These are phyloP conservation scores for Lipomyces yamanashiensis DNA, from an alignment of 805 yeast species.

Conservation along the genomic window DNA sequence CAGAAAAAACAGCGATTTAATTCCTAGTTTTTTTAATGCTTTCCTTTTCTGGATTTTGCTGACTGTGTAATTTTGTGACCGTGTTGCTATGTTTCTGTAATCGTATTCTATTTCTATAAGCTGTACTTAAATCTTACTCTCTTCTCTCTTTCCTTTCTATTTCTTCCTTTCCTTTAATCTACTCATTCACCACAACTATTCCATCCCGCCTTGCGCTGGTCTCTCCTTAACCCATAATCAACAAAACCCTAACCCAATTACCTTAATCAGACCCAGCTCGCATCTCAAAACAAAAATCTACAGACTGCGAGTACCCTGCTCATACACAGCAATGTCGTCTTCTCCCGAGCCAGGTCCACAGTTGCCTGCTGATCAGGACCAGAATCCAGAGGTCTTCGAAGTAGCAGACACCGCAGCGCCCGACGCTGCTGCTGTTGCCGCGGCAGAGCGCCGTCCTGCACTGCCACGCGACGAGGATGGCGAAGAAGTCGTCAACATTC, in stretches of 20 bases:
- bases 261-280: background rate
- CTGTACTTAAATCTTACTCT: no score
- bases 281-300: background rate
- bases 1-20: background rate
- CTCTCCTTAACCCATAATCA: background rate
- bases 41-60: no score
- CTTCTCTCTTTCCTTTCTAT: no score
- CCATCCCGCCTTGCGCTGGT: background rate
- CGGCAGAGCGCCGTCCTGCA: background rate
- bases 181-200: background rate
- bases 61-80: no score
- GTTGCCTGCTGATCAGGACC: slow-evolving; percentile 1
- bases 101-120: background rate
- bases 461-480: slow-evolving; percentile 25
- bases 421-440: background rate
- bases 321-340: slow-evolving; percentile 4
- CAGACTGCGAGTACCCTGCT: background rate
- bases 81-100: background rate
- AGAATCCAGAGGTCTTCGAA: slow-evolving; percentile 10
- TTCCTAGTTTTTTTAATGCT: no score
- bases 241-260: slow-evolving; percentile 2
- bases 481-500: slow-evolving; percentile 33
- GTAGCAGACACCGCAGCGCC: slow-evolving; percentile 1
- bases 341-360: slow-evolving; percentile 25
- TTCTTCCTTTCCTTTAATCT: background rate